Evolutionary conservation across 306 rosid species (phyloP).

Genomic region (Castanopsis chinensis): DNA sequence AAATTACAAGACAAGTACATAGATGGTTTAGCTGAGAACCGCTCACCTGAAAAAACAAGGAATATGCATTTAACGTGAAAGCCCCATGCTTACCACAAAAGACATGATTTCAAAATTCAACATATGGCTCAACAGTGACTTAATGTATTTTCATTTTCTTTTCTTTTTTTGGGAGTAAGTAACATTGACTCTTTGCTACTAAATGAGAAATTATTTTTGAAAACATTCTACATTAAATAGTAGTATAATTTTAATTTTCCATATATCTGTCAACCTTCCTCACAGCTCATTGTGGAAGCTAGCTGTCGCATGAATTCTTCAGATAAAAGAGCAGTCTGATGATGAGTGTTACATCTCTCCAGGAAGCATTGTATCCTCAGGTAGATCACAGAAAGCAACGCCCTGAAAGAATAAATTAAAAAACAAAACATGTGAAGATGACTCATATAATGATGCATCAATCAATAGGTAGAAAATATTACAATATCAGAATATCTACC

Average conservation of each 20-base stretch:
- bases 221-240: not conserved
- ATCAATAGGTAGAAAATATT: not conserved
- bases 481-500: slow-evolving; percentile 41
- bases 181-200: not conserved
- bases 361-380: slow-evolving; percentile 97
- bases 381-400: slow-evolving; percentile 84
- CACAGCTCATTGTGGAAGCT: not conserved
- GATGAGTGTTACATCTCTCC: slow-evolving; percentile 70
- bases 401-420: slow-evolving; percentile 44
- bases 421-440: not conserved
- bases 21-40: not conserved
- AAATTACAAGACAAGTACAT: not conserved
- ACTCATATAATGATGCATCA: not conserved
- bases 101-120: slow-evolving; percentile 20
- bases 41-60: slow-evolving; percentile 2
- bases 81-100: not conserved
- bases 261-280: slow-evolving; percentile 14
- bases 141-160: too few relatives aligned
- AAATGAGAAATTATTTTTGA: slow-evolving; percentile 2
- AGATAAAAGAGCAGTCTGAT: not conserved
- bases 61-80: not conserved
- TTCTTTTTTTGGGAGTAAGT: too few relatives aligned
- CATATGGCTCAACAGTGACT: not conserved
- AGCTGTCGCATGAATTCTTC: not conserved
- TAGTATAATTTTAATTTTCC: slow-evolving; percentile 13